Conservation (phyloP, 1,284 basidiomycete species). For the Porodaedalea pini region DNA sequence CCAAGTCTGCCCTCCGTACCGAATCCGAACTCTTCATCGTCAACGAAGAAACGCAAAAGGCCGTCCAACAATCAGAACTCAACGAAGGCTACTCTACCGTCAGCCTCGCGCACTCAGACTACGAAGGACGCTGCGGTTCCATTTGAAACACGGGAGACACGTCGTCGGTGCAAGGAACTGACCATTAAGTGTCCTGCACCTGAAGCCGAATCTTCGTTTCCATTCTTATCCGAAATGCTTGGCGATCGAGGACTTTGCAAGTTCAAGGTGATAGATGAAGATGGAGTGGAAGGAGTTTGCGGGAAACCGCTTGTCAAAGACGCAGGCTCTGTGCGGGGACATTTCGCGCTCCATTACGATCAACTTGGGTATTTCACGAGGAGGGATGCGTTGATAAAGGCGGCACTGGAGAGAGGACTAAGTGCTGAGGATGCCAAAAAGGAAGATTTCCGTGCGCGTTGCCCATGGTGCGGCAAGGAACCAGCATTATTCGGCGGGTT, state of each 20-base stretch:
- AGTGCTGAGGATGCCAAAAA: not conserved
- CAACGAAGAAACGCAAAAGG: too few species aligned
- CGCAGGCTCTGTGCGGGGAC: not conserved
- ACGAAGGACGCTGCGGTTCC: too few species aligned
- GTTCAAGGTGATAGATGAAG: not conserved
- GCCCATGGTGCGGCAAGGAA: not conserved
- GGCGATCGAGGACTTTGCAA: not conserved
- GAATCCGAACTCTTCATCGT: too few species aligned
- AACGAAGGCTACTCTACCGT: too few species aligned
- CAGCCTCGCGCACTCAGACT: too few species aligned
- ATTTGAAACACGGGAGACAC: too few species aligned
- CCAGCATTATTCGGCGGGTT: not conserved
- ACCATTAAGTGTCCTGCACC: too few species aligned
- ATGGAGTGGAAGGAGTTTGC: not conserved
- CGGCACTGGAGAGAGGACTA: not conserved
- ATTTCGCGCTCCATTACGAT: not conserved
- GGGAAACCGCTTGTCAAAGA: not conserved
- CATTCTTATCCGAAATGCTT: not conserved
- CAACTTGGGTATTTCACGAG: not conserved
- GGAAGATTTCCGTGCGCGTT: not conserved
- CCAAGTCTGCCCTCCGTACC: too few species aligned
- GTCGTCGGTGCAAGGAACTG: too few species aligned
- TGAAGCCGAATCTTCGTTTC: not conserved
- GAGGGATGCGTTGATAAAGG: too few species aligned
- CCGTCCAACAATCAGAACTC: too few species aligned